Evolutionary conservation across 1,139 yeast species (phyloP), one percentile per base, ranked within the genome.

Genomic region (Schizosaccharomyces versatilis): DNA sequence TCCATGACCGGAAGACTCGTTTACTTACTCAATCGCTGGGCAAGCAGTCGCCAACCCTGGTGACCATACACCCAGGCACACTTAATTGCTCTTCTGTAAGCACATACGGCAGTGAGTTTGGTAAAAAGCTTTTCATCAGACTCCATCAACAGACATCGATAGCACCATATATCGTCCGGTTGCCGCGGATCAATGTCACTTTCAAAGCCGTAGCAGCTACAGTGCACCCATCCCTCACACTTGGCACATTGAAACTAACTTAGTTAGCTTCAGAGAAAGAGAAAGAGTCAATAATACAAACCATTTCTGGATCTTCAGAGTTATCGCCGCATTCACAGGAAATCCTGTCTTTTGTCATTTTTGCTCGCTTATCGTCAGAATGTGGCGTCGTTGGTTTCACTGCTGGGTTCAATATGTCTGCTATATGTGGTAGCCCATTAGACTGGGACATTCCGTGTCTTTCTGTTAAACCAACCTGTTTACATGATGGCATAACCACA

Each of bases 181-280:
- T 44, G 49, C 15, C 49, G 49, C 10, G 49, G 49, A 19, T 44
- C 49, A 32, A 15, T 24, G 38, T 44, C 49, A 44, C 49, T 44
- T 12, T 44, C 49, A 19, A 44, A 44, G 6, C 49, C 49, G 32
- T 44, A 44, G 38, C 49, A 44, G 38, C 14, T n/a, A 32, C 49
- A 44, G 32, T 44, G 49, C 19, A 44, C 36, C 49, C 49, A 44
- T 44, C 49, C 49, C 9, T 44, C 32, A 19, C 49, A 44, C 8
- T 15, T 17, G 14, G 19, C 49, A 7, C 49, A 44, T 24, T 44
- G 36, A 44, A 44, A 44, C 49, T 44, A n/a, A 9, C 8, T 2
- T 8, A 9, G 7, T 8, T 42, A 15, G 10, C 10, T 3, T n/a
- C 1, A 3, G 19, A 7, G 14, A 40, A 9, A 40, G 42, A 1